A percentile compares a stretch with the other conserved stretches of the same genome.
Evolutionary conservation across 2,329 filamentous ascomycete genomes (phyloP).

Genomic region (Fusarium algeriense): DNA sequence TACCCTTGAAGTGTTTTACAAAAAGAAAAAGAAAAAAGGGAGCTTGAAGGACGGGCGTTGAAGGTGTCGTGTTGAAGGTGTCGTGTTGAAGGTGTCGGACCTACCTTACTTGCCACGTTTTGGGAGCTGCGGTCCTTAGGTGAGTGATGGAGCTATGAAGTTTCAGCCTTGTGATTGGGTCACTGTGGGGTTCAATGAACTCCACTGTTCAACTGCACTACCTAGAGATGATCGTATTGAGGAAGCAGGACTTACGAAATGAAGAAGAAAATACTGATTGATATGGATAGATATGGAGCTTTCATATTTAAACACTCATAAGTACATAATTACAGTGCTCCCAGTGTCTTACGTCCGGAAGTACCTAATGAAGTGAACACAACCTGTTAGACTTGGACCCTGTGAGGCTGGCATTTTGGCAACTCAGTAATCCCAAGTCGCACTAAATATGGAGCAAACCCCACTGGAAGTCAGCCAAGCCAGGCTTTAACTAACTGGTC

Average conservation of each 20-base stretch:
- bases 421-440: constrained; percentile 3
- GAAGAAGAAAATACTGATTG: not conserved
- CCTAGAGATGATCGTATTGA: not conserved
- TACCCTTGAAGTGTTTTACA: constrained; percentile 12
- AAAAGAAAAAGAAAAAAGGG: constrained; percentile 9
- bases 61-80: constrained; percentile 32
- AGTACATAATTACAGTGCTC: not conserved
- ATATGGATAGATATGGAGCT: not conserved
- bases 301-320: not conserved
- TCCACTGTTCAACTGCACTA: not conserved
- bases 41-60: constrained; percentile 17
- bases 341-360: not conserved
- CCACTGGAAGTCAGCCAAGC: constrained; percentile 33
- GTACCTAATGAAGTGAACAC: not conserved
- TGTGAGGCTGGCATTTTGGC: constrained; percentile 35
- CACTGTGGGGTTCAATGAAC: constrained; percentile 16
- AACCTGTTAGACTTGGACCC: constrained; percentile 15
- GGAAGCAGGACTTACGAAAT: not conserved
- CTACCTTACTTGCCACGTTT: constrained; percentile 44
- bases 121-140: constrained; percentile 34
- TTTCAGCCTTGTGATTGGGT: constrained; percentile 45
- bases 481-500: not conserved
- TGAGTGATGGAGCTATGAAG: constrained; percentile 32
- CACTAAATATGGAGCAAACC: constrained; percentile 39
- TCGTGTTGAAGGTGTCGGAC: constrained; percentile 25